Evolutionary conservation across 306 rosid genomes (phyloP), one percentile per base, ranked within the genome.

Genomic region (Pyrus bretschneideri): DNA sequence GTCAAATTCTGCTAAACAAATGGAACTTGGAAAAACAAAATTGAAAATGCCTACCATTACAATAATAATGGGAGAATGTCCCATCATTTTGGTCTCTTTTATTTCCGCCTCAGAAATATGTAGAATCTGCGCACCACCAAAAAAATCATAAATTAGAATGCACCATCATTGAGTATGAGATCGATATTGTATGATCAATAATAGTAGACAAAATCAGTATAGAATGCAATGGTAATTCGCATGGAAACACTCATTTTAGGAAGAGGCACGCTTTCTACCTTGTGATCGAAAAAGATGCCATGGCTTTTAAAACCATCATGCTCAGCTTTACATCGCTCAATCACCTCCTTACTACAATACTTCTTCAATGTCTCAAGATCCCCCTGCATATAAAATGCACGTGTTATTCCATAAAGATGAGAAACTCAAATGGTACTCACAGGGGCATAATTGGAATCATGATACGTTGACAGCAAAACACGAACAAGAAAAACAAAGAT

Each of bases 261-360:
- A 54, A 7, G 49, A 75, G 52, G 67, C 15, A 67, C 65, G 23
- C 13, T 69, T 70, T 33, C 70, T 72, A 92, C 98, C 96, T 95
- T 95, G 87, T 90, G 87, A 86, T 95, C 93, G 29, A 87, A 92
- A 81, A 95, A 92, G 81, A 95, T 87, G 38, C 88, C 97, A 80
- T 86, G 89, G 81, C 89, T 80, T 82, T 76, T 82, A 74, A 81
- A 95, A 62, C 90, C 97, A 63, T 8, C 71, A 77, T 84, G 92
- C 89, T 95, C 98, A 7, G 97, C 98, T 82, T 91, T 90, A 82
- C 96, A 95, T 76, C 96, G 91, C 80, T 92, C 96, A 63, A 95
- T 83, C 81, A 95, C 88, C 89, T 90, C 96, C 71, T 81, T 81
- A 77, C 89, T 78, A 76, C 97, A 92, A 75, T 85, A 92, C 85